phyloP scores from a whole-genome alignment of 805 yeast species.

The Cyberlindnera maclurae region DNA sequence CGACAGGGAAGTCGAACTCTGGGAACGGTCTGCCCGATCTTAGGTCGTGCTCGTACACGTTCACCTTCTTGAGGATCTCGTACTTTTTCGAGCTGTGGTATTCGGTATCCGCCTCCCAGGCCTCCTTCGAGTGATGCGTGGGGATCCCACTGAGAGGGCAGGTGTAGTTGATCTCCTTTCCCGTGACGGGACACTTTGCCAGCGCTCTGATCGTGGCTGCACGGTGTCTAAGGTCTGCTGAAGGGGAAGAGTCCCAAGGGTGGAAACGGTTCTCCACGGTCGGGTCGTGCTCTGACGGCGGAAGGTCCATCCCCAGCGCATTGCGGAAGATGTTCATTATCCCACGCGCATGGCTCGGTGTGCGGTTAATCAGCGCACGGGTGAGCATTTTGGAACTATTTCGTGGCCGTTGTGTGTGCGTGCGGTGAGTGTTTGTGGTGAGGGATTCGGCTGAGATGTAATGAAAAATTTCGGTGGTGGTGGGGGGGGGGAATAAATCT shows the following conservation, averaged over 20 bases:
- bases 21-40: constrained; percentile 92
- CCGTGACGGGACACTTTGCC: constrained; percentile 88
- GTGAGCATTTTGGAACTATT: background rate
- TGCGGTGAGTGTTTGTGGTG: background rate
- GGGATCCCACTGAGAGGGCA: constrained; percentile 96
- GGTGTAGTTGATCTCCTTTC: constrained; percentile 68
- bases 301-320: constrained; percentile 54
- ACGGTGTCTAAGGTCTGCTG: constrained; percentile 77
- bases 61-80: constrained; percentile 76
- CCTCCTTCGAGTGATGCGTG: constrained; percentile 84
- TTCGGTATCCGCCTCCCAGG: constrained; percentile 75
- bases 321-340: constrained; percentile 35
- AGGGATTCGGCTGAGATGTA: too few species aligned
- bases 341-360: constrained; percentile 5
- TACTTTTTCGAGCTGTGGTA: constrained; percentile 65
- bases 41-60: constrained; percentile 89
- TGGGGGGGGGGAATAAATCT: too few species aligned
- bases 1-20: constrained; percentile 88
- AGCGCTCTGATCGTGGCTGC: constrained; percentile 86
- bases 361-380: background rate
- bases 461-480: background rate
- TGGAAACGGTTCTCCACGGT: constrained; percentile 69
- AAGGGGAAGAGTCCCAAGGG: constrained; percentile 90
- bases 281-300: constrained; percentile 59
- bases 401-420: background rate